phyloP scores from a whole-genome alignment of 176 grass and related monocot species.

The Aegilops sharonensis region DNA sequence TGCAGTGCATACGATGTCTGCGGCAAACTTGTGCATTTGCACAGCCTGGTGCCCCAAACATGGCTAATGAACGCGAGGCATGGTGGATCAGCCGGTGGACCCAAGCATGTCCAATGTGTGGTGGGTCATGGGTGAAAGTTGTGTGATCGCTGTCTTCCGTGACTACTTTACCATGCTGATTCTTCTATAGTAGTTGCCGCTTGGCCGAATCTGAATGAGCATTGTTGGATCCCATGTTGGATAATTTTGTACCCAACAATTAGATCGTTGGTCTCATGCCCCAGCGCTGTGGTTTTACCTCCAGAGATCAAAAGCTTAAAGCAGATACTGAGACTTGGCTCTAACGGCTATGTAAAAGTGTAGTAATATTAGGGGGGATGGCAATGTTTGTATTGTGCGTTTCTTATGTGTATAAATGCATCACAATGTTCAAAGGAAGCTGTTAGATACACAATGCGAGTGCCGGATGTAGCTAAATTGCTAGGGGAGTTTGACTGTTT shows the following conservation, averaged over 20 bases:
- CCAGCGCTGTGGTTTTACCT: conserved; percentile 2
- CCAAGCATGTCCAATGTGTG: conserved; percentile 92
- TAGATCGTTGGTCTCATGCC: background rate
- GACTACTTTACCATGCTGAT: background rate
- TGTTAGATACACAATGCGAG: background rate
- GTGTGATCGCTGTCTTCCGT: conserved; percentile 42
- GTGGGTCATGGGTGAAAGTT: conserved; percentile 93
- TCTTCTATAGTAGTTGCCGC: background rate
- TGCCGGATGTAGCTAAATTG: background rate
- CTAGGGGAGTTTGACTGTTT: background rate
- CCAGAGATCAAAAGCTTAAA: background rate
- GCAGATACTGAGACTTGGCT: background rate
- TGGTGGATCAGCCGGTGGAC: conserved; percentile 96
- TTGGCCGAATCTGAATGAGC: background rate
- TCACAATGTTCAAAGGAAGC: background rate
- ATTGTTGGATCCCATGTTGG: background rate
- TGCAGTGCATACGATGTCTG: conserved; percentile 92
- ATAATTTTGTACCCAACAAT: conserved; percentile 3
- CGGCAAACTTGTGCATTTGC: conserved; percentile 94
- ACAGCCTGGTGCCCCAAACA: conserved; percentile 45
- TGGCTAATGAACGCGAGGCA: conserved; percentile 69
- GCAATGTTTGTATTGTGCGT: background rate
- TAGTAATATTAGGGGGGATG: conserved; percentile 12
- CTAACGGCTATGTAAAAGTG: conserved; percentile 11
- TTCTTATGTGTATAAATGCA: conserved; percentile 15